Conservation (phyloP, 495 filamentous ascomycete genomes). For the Penicillium robsamsonii region DNA sequence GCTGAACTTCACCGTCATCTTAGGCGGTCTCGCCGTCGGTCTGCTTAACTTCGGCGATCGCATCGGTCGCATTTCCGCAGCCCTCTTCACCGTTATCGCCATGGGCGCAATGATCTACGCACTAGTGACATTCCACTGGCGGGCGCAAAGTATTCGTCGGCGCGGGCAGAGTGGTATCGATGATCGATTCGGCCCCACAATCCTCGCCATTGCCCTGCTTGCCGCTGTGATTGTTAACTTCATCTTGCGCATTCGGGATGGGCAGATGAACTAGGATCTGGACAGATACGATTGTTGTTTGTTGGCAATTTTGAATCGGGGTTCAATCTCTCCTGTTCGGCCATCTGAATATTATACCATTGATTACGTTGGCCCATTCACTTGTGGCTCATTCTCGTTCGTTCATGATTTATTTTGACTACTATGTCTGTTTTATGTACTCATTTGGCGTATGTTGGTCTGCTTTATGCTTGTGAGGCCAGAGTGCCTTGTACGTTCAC, state of each 20-base stretch:
- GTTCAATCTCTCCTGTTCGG: not conserved
- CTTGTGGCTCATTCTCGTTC: not conserved
- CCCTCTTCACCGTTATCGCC: conserved; percentile 89
- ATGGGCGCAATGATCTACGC: conserved; percentile 97
- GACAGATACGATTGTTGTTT: not conserved
- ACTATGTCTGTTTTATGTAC: not conserved
- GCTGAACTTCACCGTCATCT: conserved; percentile 98
- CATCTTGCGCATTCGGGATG: conserved; percentile 72
- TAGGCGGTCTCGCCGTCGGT: conserved; percentile 91
- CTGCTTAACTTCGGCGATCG: conserved; percentile 97
- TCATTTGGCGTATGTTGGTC: conserved; percentile 2
- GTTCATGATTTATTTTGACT: not conserved
- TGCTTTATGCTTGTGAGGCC: conserved; percentile 6
- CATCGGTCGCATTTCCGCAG: conserved; percentile 86
- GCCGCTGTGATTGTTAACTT: conserved; percentile 93
- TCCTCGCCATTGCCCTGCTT: conserved; percentile 79
- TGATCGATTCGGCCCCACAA: conserved; percentile 87
- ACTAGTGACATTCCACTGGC: conserved; percentile 92
- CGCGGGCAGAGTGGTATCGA: conserved; percentile 94
- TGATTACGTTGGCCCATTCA: not conserved
- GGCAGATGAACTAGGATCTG: conserved; percentile 15
- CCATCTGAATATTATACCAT: not conserved
- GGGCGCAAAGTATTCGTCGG: conserved; percentile 86
- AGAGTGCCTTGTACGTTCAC: not conserved
- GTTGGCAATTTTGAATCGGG: not conserved